Evolutionary conservation across 495 filamentous ascomycete species (phyloP).

Genomic region (Penicillium macrosclerotiorum): DNA sequence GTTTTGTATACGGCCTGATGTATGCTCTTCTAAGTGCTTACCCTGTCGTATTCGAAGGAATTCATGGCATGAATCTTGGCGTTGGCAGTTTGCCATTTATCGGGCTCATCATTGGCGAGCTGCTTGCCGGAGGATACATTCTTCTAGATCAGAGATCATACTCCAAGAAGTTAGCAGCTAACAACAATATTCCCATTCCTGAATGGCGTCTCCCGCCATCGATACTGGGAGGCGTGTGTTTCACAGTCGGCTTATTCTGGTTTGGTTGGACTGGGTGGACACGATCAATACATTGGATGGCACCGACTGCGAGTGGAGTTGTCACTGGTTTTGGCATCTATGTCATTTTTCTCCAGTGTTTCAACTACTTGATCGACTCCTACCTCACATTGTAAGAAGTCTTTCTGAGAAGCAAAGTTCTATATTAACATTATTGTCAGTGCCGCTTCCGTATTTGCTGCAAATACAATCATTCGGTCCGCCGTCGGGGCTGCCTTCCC

Average conservation of each 20-base stretch:
- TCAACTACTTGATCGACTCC: conserved; percentile 42
- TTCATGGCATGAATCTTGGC: conserved; percentile 38
- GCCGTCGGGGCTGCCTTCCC: conserved; percentile 77
- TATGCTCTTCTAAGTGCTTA: conserved; percentile 42
- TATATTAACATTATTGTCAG: conserved; percentile 24
- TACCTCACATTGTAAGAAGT: conserved; percentile 65
- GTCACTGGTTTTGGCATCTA: conserved; percentile 34
- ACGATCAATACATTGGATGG: conserved; percentile 37
- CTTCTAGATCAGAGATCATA: conserved; percentile 28
- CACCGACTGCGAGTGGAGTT: conserved; percentile 35
- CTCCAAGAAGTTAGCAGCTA: conserved; percentile 26
- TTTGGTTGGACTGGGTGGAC: conserved; percentile 42
- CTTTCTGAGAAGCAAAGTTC: neutral
- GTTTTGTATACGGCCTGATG: conserved; percentile 47
- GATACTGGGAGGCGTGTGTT: conserved; percentile 46
- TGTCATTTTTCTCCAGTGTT: conserved; percentile 38
- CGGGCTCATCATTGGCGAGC: conserved; percentile 37
- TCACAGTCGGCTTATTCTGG: conserved; percentile 56
- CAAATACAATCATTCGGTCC: conserved; percentile 82
- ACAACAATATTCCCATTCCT: conserved; percentile 33
- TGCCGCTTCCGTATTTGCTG: conserved; percentile 90
- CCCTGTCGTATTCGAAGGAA: conserved; percentile 38
- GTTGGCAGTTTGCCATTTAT: conserved; percentile 41
- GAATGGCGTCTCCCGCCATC: conserved; percentile 43
- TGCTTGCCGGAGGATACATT: conserved; percentile 29